phyloP scores from a whole-genome alignment of 257 asterid species.

The Solanum ahanhuiri region DNA sequence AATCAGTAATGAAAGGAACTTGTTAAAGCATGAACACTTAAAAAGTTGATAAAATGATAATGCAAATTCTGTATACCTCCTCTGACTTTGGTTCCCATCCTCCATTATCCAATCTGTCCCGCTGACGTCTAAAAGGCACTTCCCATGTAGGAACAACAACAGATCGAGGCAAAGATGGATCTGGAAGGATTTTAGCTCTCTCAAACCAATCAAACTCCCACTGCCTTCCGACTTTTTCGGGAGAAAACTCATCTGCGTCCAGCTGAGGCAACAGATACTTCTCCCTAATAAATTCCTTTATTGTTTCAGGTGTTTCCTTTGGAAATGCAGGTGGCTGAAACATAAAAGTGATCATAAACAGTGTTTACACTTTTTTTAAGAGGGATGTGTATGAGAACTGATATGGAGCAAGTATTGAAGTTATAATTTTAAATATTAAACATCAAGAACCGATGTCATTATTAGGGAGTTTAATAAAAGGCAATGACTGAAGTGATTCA shows the following conservation, averaged over 20 bases:
- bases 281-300: conserved; percentile 48
- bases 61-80: conserved; percentile 47
- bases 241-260: conserved; percentile 70
- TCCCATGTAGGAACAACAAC: conserved; percentile 85
- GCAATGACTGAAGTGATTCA: not conserved
- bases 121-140: conserved; percentile 70
- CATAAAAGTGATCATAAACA: not conserved
- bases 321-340: conserved; percentile 95
- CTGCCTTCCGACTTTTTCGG: conserved; percentile 77
- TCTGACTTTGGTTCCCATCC: conserved; percentile 87
- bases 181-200: conserved; percentile 60
- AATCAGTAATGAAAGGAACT: not conserved
- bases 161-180: conserved; percentile 71
- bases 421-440: not conserved
- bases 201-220: conserved; percentile 99
- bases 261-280: conserved; percentile 64
- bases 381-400: not conserved
- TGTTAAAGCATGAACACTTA: not conserved
- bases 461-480: not conserved
- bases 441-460: not conserved
- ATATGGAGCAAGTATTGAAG: not conserved
- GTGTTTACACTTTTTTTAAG: not conserved
- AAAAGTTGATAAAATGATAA: not conserved
- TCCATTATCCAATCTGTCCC: conserved; percentile 12
- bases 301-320: conserved; percentile 72